Percentiles rank a stretch among this genome's conserved stretches.
These are phyloP conservation scores for Nannizziopsis arthrosporioides DNA, from an alignment of 2,329 filamentous ascomycete species.

Conservation along the genomic window DNA sequence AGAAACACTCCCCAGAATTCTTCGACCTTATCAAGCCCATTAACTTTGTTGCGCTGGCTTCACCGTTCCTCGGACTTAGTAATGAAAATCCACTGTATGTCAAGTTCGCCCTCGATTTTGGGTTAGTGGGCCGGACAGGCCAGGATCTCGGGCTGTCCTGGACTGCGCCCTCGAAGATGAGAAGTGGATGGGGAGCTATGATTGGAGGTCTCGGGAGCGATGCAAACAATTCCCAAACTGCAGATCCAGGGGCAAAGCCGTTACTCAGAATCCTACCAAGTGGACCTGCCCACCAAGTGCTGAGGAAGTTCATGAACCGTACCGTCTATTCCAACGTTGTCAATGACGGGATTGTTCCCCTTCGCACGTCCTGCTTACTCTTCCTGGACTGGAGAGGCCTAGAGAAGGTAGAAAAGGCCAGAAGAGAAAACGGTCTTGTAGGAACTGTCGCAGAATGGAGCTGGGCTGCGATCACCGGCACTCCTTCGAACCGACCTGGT, in stretches of 20 bases:
- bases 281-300: slow-evolving; percentile 74
- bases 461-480: slow-evolving; percentile 78
- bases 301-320: slow-evolving; percentile 78
- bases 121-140: slow-evolving; percentile 86
- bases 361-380: slow-evolving; percentile 88
- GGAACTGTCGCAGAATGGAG: slow-evolving; percentile 89
- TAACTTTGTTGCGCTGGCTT: slow-evolving; percentile 81
- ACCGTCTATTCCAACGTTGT: slow-evolving; percentile 96
- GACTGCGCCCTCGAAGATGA: slow-evolving; percentile 74
- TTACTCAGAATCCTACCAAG: slow-evolving; percentile 79
- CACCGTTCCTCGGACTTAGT: slow-evolving; percentile 80
- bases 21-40: slow-evolving; percentile 75
- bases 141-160: slow-evolving; percentile 92
- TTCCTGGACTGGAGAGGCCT: slow-evolving; percentile 95
- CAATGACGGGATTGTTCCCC: slow-evolving; percentile 90
- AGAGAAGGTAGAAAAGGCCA: slow-evolving; percentile 84
- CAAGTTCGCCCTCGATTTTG: slow-evolving; percentile 92
- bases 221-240: slow-evolving; percentile 40
- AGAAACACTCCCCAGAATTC: slow-evolving; percentile 87
- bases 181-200: slow-evolving; percentile 78
- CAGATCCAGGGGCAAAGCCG: slow-evolving; percentile 75
- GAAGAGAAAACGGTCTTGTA: slow-evolving; percentile 80
- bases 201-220: slow-evolving; percentile 67
- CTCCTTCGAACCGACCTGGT: slow-evolving; percentile 41
- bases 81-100: slow-evolving; percentile 97